A percentile compares a stretch with the other conserved stretches of the same genome.
phyloP scores from a whole-genome alignment of 805 yeast species.

The Starmerella geochares region DNA sequence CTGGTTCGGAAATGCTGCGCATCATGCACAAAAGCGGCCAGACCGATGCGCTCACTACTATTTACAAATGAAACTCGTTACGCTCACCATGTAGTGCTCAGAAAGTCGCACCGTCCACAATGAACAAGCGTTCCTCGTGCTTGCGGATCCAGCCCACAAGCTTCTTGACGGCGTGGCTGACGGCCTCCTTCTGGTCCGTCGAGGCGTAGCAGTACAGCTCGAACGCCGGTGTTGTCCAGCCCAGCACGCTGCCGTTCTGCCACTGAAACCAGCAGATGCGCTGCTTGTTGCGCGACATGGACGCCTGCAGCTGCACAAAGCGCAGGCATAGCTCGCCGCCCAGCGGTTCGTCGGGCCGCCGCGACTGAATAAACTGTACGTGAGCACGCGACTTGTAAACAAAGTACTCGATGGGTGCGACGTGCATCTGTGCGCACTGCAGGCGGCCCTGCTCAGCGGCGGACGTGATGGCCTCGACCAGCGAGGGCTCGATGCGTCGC shows the following conservation, averaged over 20 bases:
- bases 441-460: conserved; percentile 12
- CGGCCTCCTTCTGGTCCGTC: conserved; percentile 44
- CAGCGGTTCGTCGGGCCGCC: background rate
- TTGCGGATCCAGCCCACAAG: conserved; percentile 68
- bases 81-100: conserved; percentile 27
- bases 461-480: conserved; percentile 32
- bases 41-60: no score
- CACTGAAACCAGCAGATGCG: conserved; percentile 26
- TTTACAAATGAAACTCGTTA: no score
- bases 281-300: conserved; percentile 27
- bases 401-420: conserved; percentile 60
- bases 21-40: no score
- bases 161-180: conserved; percentile 51
- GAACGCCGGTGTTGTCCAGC: conserved; percentile 49
- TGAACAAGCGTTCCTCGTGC: conserved; percentile 60
- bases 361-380: conserved; percentile 50
- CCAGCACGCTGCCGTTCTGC: conserved; percentile 30
- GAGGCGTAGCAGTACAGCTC: conserved; percentile 56
- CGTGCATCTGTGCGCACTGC: conserved; percentile 36
- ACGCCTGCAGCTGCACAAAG: conserved; percentile 34
- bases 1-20: no score
- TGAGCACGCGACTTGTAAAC: conserved; percentile 60
- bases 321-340: conserved; percentile 4
- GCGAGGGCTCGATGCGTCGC: conserved; percentile 33
- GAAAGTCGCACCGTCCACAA: conserved; percentile 62